A percentile compares a stretch with the other conserved stretches of the same genome.
phyloP scores from a whole-genome alignment of 306 rosid genomes.

The Cucurbita argyrosperma region DNA sequence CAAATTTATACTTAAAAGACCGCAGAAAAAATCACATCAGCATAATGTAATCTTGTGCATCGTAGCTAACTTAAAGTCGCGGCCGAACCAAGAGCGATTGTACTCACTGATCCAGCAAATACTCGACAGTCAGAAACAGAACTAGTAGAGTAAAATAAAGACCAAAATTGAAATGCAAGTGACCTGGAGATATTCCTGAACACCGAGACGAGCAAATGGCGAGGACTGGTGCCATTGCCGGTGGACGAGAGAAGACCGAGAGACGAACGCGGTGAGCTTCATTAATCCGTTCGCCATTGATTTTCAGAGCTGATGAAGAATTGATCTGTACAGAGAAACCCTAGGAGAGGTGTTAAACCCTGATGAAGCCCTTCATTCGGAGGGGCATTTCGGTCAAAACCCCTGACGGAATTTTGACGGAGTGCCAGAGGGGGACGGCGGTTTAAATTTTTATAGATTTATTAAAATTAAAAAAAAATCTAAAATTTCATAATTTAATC shows the following conservation, averaged over 20 bases:
- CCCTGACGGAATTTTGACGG: neutral
- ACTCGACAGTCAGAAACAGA: neutral
- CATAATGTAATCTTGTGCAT: neutral
- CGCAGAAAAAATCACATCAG: neutral
- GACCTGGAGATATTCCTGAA: slow-evolving; percentile 1
- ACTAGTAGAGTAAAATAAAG: neutral
- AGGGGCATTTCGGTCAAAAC: neutral
- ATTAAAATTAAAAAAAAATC: no score
- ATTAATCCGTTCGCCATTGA: slow-evolving; percentile 22
- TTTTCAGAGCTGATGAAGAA: neutral
- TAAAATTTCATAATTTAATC: no score
- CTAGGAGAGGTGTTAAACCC: neutral
- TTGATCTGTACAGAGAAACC: neutral
- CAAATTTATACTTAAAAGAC: neutral
- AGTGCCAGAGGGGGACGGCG: neutral
- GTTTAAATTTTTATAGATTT: neutral
- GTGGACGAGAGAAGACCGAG: slow-evolving; percentile 42
- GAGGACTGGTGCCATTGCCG: neutral
- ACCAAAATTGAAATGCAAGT: neutral
- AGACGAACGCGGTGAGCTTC: slow-evolving; percentile 45
- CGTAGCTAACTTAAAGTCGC: neutral
- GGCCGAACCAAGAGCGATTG: neutral
- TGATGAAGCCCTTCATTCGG: neutral
- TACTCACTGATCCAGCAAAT: neutral
- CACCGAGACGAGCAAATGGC: neutral